Evolutionary conservation across 2,329 filamentous ascomycete species (phyloP), one percentile per base, ranked within the genome.

Genomic region (Fusarium aywerte): DNA sequence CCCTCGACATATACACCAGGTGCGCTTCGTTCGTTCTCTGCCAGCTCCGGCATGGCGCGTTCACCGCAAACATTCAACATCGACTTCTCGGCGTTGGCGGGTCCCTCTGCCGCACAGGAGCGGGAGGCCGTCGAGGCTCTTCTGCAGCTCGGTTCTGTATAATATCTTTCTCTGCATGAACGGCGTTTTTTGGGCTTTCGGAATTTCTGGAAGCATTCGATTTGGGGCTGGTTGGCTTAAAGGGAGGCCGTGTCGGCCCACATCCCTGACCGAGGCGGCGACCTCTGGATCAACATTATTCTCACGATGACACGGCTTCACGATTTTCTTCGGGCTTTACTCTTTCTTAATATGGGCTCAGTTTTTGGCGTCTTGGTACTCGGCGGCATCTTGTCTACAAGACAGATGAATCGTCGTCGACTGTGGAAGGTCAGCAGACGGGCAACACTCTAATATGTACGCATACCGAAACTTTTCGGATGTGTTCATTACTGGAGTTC

Each of bases 111-210:
- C 76, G 86, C 88, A 63, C 90, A 93, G 79, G 92, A 95, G 82
- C 89, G 90, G 73, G 92, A 93, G 78, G 92, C 92, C 55, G 87
- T 94, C 68, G 92, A 93, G 78, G 92, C 92, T 68, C 87, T 95
- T 75, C 83, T 96, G 74, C 87, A 89, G 78, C 90, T 96, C 78
- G 90, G 92, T 80, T 94, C 91, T 87, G 83, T 90, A 87, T 90
- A 89, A 87, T 80, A 82, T 68, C 68, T n/a, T n/a, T 76, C 75
- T 75, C 77, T 82, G 81, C 83, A 84, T 86, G 80, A 75, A 76
- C 74, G 85, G 85, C 84, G 85, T 87, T 87, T 42, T 60, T 53
- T 58, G 67, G 60, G 67, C 63, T 62, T 64, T 61, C 52, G 56
- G 53, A 47, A 36, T 73, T 67, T 58, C 62, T 65, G 67, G 53